phyloP scores from a whole-genome alignment of 2,329 filamentous ascomycete species.

The Knufia petricola region DNA sequence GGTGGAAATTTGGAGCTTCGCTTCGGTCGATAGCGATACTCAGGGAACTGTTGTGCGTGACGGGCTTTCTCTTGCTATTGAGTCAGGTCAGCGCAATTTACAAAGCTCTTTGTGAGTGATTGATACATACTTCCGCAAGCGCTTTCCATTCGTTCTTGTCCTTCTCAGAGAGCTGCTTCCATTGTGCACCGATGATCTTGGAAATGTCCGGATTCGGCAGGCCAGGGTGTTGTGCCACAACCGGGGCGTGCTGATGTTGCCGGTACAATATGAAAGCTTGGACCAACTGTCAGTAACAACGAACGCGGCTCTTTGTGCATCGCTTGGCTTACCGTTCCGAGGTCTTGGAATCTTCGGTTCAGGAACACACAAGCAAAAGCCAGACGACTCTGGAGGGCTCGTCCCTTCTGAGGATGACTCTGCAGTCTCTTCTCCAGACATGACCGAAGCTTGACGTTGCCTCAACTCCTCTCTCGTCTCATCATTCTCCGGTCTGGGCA shows the following conservation, averaged over 20 bases:
- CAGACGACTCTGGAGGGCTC: slow-evolving; percentile 6
- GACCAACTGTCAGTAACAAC: slow-evolving; percentile 14
- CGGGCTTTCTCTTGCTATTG: slow-evolving; percentile 72
- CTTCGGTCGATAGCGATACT: slow-evolving; percentile 82
- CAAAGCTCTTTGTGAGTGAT: slow-evolving; percentile 15
- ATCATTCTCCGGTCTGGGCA: slow-evolving; percentile 3
- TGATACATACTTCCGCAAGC: slow-evolving; percentile 60
- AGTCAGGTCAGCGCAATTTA: slow-evolving; percentile 16
- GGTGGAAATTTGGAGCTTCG: slow-evolving; percentile 40
- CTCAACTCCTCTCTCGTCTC: background rate
- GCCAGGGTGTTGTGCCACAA: slow-evolving; percentile 74
- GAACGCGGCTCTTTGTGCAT: slow-evolving; percentile 8
- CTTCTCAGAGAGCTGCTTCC: slow-evolving; percentile 65
- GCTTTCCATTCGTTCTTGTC: slow-evolving; percentile 79
- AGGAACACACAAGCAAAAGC: slow-evolving; percentile 60
- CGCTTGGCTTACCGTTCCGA: slow-evolving; percentile 53
- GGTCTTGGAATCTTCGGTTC: slow-evolving; percentile 63
- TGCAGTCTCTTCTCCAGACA: slow-evolving; percentile 7
- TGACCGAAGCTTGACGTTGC: slow-evolving; percentile 7
- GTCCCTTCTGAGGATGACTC: slow-evolving; percentile 7
- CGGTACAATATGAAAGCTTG: slow-evolving; percentile 96
- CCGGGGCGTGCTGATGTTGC: slow-evolving; percentile 76
- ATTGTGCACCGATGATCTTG: slow-evolving; percentile 91
- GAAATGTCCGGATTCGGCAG: slow-evolving; percentile 93
- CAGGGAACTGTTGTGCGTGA: slow-evolving; percentile 81